Evolutionary conservation across 108 stramenopile species (phyloP).

Genomic region (Bacterosira constricta): DNA sequence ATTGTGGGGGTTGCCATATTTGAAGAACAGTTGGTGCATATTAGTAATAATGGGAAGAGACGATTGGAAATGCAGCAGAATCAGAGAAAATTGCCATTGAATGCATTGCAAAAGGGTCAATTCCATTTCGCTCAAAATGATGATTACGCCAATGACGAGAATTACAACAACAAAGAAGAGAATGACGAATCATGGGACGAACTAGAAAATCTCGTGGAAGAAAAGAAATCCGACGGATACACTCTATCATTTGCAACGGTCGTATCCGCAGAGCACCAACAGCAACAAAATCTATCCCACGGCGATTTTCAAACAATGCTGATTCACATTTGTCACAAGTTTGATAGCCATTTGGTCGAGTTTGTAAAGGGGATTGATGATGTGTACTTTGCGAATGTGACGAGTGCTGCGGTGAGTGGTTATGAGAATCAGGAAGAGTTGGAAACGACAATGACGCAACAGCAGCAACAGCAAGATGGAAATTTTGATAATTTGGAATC

Average conservation of each 20-base stretch:
- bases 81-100: conserved; percentile 1
- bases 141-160: not conserved
- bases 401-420: conserved; percentile 19
- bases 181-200: not conserved
- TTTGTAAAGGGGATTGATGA: conserved; percentile 20
- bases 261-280: conserved; percentile 28
- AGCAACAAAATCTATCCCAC: not conserved
- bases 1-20: conserved; percentile 28
- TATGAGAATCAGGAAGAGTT: not conserved
- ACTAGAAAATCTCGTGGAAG: not conserved
- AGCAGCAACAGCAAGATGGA: not conserved
- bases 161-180: not conserved
- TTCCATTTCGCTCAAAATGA: not conserved
- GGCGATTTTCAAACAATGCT: conserved; percentile 36
- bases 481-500: not conserved
- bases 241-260: conserved; percentile 26
- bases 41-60: not conserved
- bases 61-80: not conserved
- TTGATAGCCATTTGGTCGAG: conserved; percentile 34
- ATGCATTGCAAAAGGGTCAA: not conserved
- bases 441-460: too few relatives aligned
- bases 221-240: not conserved
- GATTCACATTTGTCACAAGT: conserved; percentile 40
- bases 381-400: conserved; percentile 21
- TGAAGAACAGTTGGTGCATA: conserved; percentile 26